These are phyloP conservation scores for Trametes cubensis DNA, from an alignment of 768 basidiomycete species.

Conservation along the genomic window DNA sequence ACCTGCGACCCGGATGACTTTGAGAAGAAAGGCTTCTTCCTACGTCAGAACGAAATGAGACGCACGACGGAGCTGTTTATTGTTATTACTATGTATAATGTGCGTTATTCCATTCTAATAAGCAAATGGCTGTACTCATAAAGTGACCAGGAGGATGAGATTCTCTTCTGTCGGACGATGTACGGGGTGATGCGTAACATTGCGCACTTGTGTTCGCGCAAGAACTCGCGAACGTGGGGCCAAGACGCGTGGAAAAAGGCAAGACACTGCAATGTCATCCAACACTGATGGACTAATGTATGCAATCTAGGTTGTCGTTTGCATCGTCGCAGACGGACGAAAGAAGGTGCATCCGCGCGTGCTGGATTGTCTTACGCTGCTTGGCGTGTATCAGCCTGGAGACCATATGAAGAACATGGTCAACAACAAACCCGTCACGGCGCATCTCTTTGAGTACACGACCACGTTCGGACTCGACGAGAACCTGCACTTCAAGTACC, in stretches of 20 bases:
- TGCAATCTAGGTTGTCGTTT: constrained; percentile 76
- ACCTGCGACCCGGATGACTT: constrained; percentile 96
- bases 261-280: neutral
- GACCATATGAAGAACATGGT: constrained; percentile 64
- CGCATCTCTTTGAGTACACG: constrained; percentile 85
- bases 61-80: constrained; percentile 90
- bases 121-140: constrained; percentile 2
- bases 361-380: constrained; percentile 85
- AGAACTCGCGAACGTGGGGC: constrained; percentile 94
- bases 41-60: constrained; percentile 80
- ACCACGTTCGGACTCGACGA: constrained; percentile 79
- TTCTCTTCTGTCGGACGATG: constrained; percentile 89
- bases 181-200: constrained; percentile 94
- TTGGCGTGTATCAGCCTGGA: constrained; percentile 88
- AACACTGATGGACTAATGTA: neutral
- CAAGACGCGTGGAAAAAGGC: constrained; percentile 96
- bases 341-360: constrained; percentile 82
- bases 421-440: constrained; percentile 72
- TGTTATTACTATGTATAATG: constrained; percentile 97
- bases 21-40: constrained; percentile 77
- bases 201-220: constrained; percentile 78
- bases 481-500: constrained; percentile 81
- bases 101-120: constrained; percentile 43
- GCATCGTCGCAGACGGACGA: constrained; percentile 88
- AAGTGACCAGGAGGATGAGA: constrained; percentile 72